Conservation (phyloP, 345 rosid genomes). For the Hibiscus mutabilis region DNA sequence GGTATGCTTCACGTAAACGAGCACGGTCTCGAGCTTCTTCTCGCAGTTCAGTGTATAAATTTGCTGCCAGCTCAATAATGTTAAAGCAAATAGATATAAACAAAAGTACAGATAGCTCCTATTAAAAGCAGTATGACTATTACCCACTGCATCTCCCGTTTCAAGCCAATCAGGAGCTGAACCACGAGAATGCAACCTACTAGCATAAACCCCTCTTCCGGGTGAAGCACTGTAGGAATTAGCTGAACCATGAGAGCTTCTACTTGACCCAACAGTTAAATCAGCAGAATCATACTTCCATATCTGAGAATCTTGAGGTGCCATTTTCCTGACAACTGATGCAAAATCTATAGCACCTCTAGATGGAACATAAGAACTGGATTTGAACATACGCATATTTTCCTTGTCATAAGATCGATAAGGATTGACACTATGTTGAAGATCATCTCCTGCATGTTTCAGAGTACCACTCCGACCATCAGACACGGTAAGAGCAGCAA, state of each 20-base stretch:
- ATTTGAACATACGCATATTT: conserved; percentile 61
- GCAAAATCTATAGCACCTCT: conserved; percentile 72
- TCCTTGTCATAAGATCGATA: conserved; percentile 65
- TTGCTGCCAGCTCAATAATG: conserved; percentile 60
- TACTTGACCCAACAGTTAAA: conserved; percentile 72
- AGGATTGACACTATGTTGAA: conserved; percentile 34
- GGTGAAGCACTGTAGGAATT: conserved; percentile 51
- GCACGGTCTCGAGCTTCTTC: conserved; percentile 94
- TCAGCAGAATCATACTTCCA: conserved; percentile 83
- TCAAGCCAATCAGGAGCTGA: conserved; percentile 93
- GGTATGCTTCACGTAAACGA: conserved; percentile 68
- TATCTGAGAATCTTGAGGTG: conserved; percentile 67
- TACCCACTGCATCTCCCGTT: conserved; percentile 99
- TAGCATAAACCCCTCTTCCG: conserved; percentile 57
- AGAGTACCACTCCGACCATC: conserved; percentile 50
- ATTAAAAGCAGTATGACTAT: conserved; percentile 18
- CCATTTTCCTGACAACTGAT: conserved; percentile 83
- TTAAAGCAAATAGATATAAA: conserved; percentile 33
- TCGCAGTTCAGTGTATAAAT: conserved; percentile 71
- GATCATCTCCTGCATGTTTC: conserved; percentile 13
- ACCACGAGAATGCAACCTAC: conserved; percentile 54
- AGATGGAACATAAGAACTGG: conserved; percentile 44
- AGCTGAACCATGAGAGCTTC: conserved; percentile 50
- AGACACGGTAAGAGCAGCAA: conserved; percentile 63
- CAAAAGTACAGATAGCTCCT: not conserved